A percentile compares a stretch with the other conserved stretches of the same genome.
phyloP scores from a whole-genome alignment of 2,329 filamentous ascomycete genomes.

The Scolecobasidium constrictum region DNA sequence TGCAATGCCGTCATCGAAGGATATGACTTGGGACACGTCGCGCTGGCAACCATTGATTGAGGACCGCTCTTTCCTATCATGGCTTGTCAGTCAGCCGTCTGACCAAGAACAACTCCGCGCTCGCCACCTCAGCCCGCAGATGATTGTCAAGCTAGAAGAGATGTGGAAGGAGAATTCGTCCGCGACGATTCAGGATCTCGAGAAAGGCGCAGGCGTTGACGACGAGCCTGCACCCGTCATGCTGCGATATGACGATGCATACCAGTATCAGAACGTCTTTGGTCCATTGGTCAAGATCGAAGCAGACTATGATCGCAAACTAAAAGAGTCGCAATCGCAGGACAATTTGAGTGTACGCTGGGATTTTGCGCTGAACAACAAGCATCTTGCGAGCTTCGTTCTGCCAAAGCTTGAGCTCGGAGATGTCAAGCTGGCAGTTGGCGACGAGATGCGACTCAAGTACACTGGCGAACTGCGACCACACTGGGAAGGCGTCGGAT shows the following conservation, averaged over 20 bases:
- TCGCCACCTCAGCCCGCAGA: conserved; percentile 81
- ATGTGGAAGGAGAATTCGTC: conserved; percentile 94
- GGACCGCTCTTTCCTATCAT: conserved; percentile 86
- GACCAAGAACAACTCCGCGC: conserved; percentile 95
- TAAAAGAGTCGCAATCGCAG: conserved; percentile 96
- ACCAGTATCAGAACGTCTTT: conserved; percentile 98
- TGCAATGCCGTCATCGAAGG: conserved; percentile 87
- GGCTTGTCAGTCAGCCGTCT: conserved; percentile 81
- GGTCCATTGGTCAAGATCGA: conserved; percentile 97
- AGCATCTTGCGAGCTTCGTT: conserved; percentile 89
- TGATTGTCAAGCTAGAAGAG: conserved; percentile 93
- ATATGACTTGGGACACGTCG: conserved; percentile 99
- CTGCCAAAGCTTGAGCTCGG: conserved; percentile 95
- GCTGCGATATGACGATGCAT: conserved; percentile 91
- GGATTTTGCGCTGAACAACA: conserved; percentile 94
- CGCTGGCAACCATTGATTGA: conserved; percentile 97
- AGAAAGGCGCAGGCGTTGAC: conserved; percentile 83
- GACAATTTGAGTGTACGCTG: conserved; percentile 90
- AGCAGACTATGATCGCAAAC: conserved; percentile 96
- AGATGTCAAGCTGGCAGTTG: conserved; percentile 94
- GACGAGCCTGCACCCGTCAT: conserved; percentile 91
- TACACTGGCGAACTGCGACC: conserved; percentile 90
- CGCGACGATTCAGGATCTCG: conserved; percentile 81
- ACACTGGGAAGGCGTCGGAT: conserved; percentile 94
- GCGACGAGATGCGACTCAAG: conserved; percentile 94